Base-by-base conservation (phyloP, 2,329 filamentous ascomycete genomes). In the Chaetomiaceae sp. region DNA sequence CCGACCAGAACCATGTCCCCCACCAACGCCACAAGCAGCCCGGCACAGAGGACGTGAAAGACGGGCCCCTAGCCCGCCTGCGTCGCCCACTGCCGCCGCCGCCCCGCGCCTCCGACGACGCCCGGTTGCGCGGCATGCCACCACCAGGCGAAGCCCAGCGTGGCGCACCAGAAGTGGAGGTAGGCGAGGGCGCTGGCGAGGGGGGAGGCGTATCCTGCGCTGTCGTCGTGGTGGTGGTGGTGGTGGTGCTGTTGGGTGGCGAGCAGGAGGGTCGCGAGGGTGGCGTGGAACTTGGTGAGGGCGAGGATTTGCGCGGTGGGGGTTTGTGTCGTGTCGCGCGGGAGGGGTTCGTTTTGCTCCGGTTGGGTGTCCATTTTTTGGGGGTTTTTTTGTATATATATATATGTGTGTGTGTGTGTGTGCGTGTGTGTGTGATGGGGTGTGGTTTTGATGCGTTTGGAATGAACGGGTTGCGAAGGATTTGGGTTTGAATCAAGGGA, bases 131-230 rank as follows among this genome's bases (percentile, higher is more conserved):
- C 33, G 32, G 30, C 34, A 20, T 47, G 48, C 53, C 53, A 55
- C 53, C 53, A 55, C 48, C 48, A 55, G 18, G 27, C 9, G 29
- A 55, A 44, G 1, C 48, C 48, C 7, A 51, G 20, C 4, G 44
- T 30, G 27, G 53, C 53, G 34, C 53, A 51, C 48, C 48, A 51
- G 29, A 45, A 13, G 48, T 55, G 53, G 42, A 48, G 2, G 37
- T 51, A 51, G 10, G 37, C 37, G 10, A 55, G 43, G 1, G 20
- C 13, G 11, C 16, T 36, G 14, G 16, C 14, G 2, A 40, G 45
- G 10, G 14, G 7, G 3, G 14, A 14, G 30, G 25, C 5, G 5
- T 27, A 9, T 27, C 9, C 5, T 27, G n/a, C 9, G 25, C 9
- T 27, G 25, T 47, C 5, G 11, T 27, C 10, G 21, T 41, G 9